These are phyloP conservation scores for Wickerhamomyces subpelliculosus DNA, from an alignment of 805 yeast species.

Conservation along the genomic window DNA sequence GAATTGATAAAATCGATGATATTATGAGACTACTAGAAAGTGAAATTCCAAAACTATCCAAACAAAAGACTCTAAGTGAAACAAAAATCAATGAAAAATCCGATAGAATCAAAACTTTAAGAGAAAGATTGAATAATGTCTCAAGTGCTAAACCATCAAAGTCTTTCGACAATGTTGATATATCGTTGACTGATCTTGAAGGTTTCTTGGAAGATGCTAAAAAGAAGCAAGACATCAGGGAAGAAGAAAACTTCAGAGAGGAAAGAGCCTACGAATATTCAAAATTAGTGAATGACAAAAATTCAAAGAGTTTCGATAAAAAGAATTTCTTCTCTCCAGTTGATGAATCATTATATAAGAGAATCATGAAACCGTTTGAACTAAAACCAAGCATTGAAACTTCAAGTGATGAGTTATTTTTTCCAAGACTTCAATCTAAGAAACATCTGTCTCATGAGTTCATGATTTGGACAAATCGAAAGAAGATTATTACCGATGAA, in stretches of 20 bases:
- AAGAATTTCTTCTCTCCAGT: constrained; percentile 36
- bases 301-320: constrained; percentile 32
- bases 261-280: constrained; percentile 49
- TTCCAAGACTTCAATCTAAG: constrained; percentile 4
- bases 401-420: constrained; percentile 13
- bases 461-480: constrained; percentile 11
- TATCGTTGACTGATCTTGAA: constrained; percentile 27
- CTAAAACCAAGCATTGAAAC: neutral
- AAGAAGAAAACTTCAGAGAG: constrained; percentile 40
- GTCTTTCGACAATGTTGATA: neutral
- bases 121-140: neutral
- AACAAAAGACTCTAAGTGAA: neutral
- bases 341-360: constrained; percentile 8
- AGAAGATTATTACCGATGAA: constrained; percentile 20
- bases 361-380: constrained; percentile 16
- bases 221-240: constrained; percentile 28
- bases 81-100: neutral
- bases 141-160: neutral
- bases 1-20: neutral
- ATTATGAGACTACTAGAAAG: neutral
- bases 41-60: constrained; percentile 1
- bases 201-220: constrained; percentile 37
- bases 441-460: constrained; percentile 14
- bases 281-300: constrained; percentile 23
- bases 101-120: constrained; percentile 3